A percentile compares a stretch with the other conserved stretches of the same genome.
Evolutionary conservation across 768 basidiomycete species (phyloP).

Genomic region (Lentinula boryana): DNA sequence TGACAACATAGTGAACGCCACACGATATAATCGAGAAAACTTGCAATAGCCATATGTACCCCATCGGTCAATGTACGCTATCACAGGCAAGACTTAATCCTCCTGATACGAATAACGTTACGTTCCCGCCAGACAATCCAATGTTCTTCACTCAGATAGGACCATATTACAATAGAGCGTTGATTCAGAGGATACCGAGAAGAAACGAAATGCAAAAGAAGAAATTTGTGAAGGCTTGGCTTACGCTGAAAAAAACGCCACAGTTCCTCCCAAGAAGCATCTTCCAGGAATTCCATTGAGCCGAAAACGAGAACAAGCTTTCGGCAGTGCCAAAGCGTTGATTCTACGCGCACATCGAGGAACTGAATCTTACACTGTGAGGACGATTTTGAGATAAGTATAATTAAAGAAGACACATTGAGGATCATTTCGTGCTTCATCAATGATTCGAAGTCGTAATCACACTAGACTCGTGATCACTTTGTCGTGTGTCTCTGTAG

Average conservation of each 20-base stretch:
- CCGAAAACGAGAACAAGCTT: slow-evolving; percentile 8
- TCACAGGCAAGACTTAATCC: slow-evolving; percentile 76
- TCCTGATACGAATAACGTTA: slow-evolving; percentile 64
- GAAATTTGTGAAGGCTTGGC: neutral
- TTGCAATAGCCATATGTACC: slow-evolving; percentile 30
- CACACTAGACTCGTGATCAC: slow-evolving; percentile 52
- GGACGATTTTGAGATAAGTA: neutral
- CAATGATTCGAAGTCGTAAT: slow-evolving; percentile 41
- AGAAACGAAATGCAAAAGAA: slow-evolving; percentile 11
- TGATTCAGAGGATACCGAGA: slow-evolving; percentile 34
- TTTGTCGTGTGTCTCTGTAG: slow-evolving; percentile 48
- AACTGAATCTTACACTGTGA: slow-evolving; percentile 40
- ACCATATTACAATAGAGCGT: slow-evolving; percentile 79
- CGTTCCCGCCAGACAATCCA: slow-evolving; percentile 53
- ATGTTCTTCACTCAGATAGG: slow-evolving; percentile 63
- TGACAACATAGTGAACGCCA: too few species aligned
- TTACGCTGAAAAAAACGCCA: slow-evolving; percentile 81
- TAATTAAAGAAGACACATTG: slow-evolving; percentile 20
- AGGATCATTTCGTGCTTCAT: slow-evolving; percentile 42
- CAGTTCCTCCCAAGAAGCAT: slow-evolving; percentile 48
- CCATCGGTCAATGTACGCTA: slow-evolving; percentile 60
- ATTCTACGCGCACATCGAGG: slow-evolving; percentile 71
- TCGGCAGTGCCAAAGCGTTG: slow-evolving; percentile 21
- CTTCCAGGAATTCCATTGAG: slow-evolving; percentile 45
- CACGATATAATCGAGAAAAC: neutral